Conservation (phyloP, 192 early-diverging fungal species). For the Podila epigama region DNA sequence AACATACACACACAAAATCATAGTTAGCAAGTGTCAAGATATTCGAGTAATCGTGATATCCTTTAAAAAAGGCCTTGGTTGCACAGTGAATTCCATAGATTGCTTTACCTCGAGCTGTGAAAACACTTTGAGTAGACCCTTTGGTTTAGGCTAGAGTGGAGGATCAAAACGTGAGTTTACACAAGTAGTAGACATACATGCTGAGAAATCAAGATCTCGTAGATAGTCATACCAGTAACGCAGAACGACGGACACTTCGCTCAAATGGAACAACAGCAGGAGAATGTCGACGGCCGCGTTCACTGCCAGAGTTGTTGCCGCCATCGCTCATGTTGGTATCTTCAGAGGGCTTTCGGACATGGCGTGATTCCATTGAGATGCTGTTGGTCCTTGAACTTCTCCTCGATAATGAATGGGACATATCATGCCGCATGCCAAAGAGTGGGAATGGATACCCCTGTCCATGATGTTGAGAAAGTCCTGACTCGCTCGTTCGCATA, state of each 20-base stretch:
- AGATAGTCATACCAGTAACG: constrained; percentile 17
- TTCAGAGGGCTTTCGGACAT: constrained; percentile 37
- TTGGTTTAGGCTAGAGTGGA: constrained; percentile 32
- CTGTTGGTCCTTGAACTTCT: constrained; percentile 43
- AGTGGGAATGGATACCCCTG: constrained; percentile 33
- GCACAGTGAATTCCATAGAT: neutral
- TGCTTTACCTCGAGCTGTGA: constrained; percentile 32
- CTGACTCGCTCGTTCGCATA: neutral
- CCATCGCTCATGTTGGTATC: constrained; percentile 47
- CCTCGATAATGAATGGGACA: constrained; percentile 4
- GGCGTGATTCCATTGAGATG: constrained; percentile 40
- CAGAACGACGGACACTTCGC: constrained; percentile 39
- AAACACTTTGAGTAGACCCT: constrained; percentile 40
- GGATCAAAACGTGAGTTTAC: neutral
- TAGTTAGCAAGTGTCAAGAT: neutral
- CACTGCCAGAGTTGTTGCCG: constrained; percentile 44
- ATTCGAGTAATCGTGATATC: neutral
- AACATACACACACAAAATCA: neutral
- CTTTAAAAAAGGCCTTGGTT: neutral
- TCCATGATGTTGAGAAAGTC: neutral
- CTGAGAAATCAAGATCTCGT: neutral
- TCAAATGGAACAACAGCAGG: constrained; percentile 42
- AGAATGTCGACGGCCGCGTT: constrained; percentile 37
- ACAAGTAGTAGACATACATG: neutral
- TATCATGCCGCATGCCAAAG: constrained; percentile 29